Conservation (phyloP, 306 rosid genomes). For the Cucurbita maxima region DNA sequence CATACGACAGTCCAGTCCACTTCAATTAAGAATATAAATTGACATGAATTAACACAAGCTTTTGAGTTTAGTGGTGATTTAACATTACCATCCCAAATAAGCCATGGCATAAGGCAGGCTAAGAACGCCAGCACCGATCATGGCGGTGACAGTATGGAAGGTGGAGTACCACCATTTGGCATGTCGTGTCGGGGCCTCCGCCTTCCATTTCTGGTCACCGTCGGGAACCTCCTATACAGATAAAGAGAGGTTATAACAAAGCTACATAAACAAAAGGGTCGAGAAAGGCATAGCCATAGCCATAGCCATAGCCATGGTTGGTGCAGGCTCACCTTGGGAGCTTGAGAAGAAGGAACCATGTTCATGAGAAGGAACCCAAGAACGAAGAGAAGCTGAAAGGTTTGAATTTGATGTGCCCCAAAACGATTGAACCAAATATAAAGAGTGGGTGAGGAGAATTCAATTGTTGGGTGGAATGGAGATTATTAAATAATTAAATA, state of each 20-base stretch:
- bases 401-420: constrained; percentile 12
- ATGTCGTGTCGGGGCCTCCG: constrained; percentile 31
- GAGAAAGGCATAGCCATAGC: too few species aligned
- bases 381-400: constrained; percentile 1
- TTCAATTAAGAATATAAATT: too few species aligned
- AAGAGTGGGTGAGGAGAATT: constrained; percentile 19
- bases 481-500: background rate
- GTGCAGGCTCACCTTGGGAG: constrained; percentile 10
- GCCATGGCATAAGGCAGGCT: constrained; percentile 94
- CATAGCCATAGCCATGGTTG: background rate
- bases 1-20: too few species aligned
- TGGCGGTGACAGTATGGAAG: constrained; percentile 83
- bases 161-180: constrained; percentile 99
- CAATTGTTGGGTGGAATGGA: constrained; percentile 9
- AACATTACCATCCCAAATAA: constrained; percentile 71
- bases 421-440: constrained; percentile 14
- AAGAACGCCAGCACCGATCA: constrained; percentile 94
- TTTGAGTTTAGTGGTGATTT: background rate
- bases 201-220: constrained; percentile 35
- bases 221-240: constrained; percentile 26
- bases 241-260: background rate
- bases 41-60: too few species aligned
- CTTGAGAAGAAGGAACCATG: constrained; percentile 46
- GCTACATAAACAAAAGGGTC: background rate
- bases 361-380: background rate